These are phyloP conservation scores for Bipolaris sorokiniana DNA, from an alignment of 2,329 filamentous ascomycete genomes.

Conservation along the genomic window DNA sequence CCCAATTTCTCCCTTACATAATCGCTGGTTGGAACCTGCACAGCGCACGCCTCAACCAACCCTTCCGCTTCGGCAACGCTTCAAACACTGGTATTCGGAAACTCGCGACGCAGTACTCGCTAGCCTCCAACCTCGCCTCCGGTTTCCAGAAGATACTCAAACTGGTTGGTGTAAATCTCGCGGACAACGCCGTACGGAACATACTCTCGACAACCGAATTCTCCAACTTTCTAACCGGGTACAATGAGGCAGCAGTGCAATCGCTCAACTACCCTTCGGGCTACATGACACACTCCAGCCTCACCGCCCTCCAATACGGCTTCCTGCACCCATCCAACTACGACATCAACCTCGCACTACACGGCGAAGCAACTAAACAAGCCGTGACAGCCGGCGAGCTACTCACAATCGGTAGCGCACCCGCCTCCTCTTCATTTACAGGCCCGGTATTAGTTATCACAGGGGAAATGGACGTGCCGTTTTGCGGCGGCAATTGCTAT, in stretches of 20 bases:
- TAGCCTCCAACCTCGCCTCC: constrained; percentile 20
- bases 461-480: constrained; percentile 59
- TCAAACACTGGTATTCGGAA: constrained; percentile 22
- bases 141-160: constrained; percentile 27
- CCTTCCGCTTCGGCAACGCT: constrained; percentile 48
- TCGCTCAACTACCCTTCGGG: constrained; percentile 52
- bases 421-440: constrained; percentile 49
- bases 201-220: constrained; percentile 40
- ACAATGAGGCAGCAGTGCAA: constrained; percentile 35
- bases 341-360: constrained; percentile 59
- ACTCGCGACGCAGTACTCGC: constrained; percentile 17
- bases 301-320: constrained; percentile 59
- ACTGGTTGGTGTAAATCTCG: constrained; percentile 20
- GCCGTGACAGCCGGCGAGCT: constrained; percentile 66
- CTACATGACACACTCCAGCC: constrained; percentile 59
- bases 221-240: constrained; percentile 37
- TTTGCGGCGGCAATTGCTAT: constrained; percentile 67
- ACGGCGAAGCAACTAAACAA: constrained; percentile 58
- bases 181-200: constrained; percentile 34
- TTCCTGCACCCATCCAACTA: constrained; percentile 60
- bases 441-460: constrained; percentile 67
- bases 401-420: constrained; percentile 59
- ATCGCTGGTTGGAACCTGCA: constrained; percentile 57
- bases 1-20: constrained; percentile 53
- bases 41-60: constrained; percentile 52